Evolutionary conservation across 306 rosid genomes (phyloP).

Genomic region (Prunus mume): DNA sequence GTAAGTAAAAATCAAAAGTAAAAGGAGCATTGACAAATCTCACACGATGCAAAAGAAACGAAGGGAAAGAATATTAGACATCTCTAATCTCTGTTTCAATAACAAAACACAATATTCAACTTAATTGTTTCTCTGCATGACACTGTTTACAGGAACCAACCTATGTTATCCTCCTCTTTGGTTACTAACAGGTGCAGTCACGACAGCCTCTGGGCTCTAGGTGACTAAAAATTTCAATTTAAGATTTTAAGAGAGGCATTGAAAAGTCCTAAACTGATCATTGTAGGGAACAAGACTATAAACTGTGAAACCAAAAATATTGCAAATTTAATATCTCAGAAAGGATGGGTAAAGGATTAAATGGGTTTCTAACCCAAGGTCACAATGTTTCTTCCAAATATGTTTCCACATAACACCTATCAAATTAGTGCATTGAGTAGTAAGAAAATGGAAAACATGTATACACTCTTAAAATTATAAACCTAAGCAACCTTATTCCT

Average conservation of each 20-base stretch:
- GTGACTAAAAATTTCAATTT: not conserved
- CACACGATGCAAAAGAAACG: not conserved
- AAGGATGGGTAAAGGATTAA: not conserved
- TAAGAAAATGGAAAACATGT: not conserved
- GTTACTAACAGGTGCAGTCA: not conserved
- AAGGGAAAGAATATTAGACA: not conserved
- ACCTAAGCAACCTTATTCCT: not conserved
- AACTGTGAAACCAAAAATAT: not conserved
- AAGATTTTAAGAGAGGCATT: not conserved
- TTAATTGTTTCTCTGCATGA: not conserved
- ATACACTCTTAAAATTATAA: not conserved
- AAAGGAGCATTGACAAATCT: not conserved
- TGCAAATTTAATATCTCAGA: not conserved
- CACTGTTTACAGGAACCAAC: not conserved
- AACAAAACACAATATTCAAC: not conserved
- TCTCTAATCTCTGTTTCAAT: not conserved
- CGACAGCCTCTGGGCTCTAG: not conserved
- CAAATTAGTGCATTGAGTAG: not conserved
- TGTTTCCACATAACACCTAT: not conserved
- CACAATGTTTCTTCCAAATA: not conserved
- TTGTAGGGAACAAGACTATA: not conserved
- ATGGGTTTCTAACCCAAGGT: not conserved
- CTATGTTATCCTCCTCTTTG: not conserved
- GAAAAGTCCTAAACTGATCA: not conserved
- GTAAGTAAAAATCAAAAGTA: conserved; percentile 5